Evolutionary conservation across 2,329 filamentous ascomycete species (phyloP).

Genomic region (Cercospora nicotianae): DNA sequence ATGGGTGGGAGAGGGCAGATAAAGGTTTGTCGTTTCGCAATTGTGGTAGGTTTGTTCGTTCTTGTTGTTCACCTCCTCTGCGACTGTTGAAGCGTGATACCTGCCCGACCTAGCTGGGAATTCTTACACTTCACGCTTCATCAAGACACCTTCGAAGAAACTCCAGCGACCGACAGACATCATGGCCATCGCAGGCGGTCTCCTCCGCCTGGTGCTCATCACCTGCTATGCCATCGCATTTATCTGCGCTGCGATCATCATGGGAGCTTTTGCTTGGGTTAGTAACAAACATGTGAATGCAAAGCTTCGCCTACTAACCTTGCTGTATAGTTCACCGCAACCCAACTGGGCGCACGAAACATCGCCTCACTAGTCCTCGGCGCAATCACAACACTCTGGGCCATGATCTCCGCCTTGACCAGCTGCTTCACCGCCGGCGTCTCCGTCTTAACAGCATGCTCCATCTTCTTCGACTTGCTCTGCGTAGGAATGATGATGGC

Average conservation of each 20-base stretch:
- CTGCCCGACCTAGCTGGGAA: neutral
- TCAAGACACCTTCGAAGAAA: neutral
- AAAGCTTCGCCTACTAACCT: neutral
- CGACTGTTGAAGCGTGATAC: neutral
- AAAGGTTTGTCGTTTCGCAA: neutral
- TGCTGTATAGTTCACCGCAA: neutral
- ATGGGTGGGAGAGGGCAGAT: neutral
- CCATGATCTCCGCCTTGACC: conserved; percentile 3
- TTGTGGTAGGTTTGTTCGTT: neutral
- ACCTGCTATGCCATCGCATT: conserved; percentile 16
- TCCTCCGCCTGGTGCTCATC: conserved; percentile 18
- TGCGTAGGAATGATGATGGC: conserved; percentile 18
- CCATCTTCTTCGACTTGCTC: conserved; percentile 15
- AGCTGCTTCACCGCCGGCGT: conserved; percentile 18
- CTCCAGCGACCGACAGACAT: neutral
- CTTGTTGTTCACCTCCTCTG: neutral
- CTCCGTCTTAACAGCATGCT: conserved; percentile 4
- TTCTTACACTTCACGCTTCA: neutral
- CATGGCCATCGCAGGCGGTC: conserved; percentile 18
- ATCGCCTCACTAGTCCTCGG: conserved; percentile 15
- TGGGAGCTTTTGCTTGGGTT: conserved; percentile 18
- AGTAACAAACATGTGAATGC: neutral
- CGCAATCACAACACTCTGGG: conserved; percentile 3
- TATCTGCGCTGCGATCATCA: conserved; percentile 15
- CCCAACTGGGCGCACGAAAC: conserved; percentile 1